Base-by-base conservation (phyloP, 805 yeast genomes). In the Priceomyces melissophilus region DNA sequence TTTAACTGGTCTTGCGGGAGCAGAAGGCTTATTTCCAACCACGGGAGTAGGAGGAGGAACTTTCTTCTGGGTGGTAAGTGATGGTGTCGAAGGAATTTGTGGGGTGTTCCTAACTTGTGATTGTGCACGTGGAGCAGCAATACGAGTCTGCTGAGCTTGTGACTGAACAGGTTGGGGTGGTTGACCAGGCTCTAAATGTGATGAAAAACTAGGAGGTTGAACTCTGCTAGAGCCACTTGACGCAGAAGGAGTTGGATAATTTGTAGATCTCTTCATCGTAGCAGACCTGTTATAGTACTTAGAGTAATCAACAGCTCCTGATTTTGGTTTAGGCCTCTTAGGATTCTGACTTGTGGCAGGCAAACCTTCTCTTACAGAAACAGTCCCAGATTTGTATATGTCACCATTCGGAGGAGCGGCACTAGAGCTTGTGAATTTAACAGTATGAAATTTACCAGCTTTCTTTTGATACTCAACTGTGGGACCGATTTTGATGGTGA, bases 381-480 rank as follows among this genome's bases (percentile, higher is more conserved):
- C 90, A 0, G 87, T 79, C 47, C 95, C 86, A 3, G 96, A 87
- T 67, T 93, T 93, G 70, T 93, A 93, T 9, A 67, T 44, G 60
- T 93, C 98, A 32, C 85, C 73, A 48, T 76, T 59, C 9, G 52
- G 54, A 9, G 95, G 95, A 23, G 84, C 82, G n/a, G 78, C 57
- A 10, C 71, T 73, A 35, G 83, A 84, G 31, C 74, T 60, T 38
- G 74, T 78, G 55, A 84, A 79, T 60, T 86, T 89, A 50, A 93
- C 84, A 7, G 75, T 60, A 45, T 89, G 93, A 60, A 79, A 82
- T 59, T 79, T 78, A 2, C 95, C 95, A 1, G 96, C 88, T 60
- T 93, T 93, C 75, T 91, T 93, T 65, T 84, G 87, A 63, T 93
- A 93, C 46, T 78, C 76, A 43, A 93, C 76, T 0, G 85, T 76